Base-by-base conservation (phyloP, 2,329 filamentous ascomycete species). In the Escovopsis sp. region DNA sequence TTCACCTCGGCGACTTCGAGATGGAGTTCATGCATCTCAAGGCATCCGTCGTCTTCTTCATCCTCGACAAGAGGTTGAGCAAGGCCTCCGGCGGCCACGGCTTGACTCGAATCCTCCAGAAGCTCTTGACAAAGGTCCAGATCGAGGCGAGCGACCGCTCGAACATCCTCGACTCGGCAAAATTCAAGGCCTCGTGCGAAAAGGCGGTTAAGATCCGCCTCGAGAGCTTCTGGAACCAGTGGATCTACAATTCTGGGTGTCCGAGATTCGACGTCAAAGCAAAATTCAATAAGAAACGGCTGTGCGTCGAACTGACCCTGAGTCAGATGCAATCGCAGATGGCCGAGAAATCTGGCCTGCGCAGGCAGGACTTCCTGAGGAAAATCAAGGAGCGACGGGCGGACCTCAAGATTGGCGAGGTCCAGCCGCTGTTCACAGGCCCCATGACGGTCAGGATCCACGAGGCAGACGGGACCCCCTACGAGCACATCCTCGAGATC, bases 391-490 rank as follows among this genome's bases (percentile, higher is more conserved):
- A 96, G 59, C 75, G 81, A 38, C 71, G 77, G 8, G 70, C 79
- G 46, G 74, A 74, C 29, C 72, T 94, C 31, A 78, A 77, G 43
- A 72, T 78, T 13, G 80, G 78, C 12, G 72, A 77, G 41, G 65
- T 85, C 13, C 84, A 85, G 48, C 74, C 79, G n/a, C 72, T 85
- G 2, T 96, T 96, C 53, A 91, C 87, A 1, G 91, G 91, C 0
- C 89, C 91, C 0, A 94, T 98, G 84, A 98, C 91, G 0, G 89
- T 98, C 48, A 74, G 91, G 29, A 95, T 98, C 47, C 91, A 98
- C 62, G 91, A 98, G 65, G 91, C 91, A 20, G 93, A 98, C 55
- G 91, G 91, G 9, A 96, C 91, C 0, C 91, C 91, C 2, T 98
- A 98, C 55, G 91, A 98, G 57, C 91, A 98, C 56, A 95, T 95